phyloP scores from a whole-genome alignment of 2,329 filamentous ascomycete species.

The Xylariales sp. region DNA sequence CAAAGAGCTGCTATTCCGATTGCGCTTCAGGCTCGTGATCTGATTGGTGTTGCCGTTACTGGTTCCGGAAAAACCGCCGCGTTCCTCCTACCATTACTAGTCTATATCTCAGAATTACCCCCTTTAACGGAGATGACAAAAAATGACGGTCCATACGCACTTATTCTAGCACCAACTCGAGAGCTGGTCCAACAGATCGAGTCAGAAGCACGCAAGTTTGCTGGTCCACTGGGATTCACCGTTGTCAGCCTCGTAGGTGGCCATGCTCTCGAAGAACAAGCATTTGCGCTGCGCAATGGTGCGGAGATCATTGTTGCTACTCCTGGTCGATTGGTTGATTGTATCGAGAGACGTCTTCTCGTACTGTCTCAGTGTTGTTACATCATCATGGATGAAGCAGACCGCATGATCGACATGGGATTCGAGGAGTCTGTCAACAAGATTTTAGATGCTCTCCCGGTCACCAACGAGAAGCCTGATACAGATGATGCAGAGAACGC shows the following conservation, averaged over 20 bases:
- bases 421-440: conserved; percentile 98
- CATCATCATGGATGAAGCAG: conserved; percentile 98
- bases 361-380: conserved; percentile 97
- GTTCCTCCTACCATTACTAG: conserved; percentile 85
- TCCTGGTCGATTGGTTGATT: conserved; percentile 93
- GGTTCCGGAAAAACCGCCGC: conserved; percentile 98
- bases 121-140: conserved; percentile 80
- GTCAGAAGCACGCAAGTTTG: conserved; percentile 88
- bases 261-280: conserved; percentile 90
- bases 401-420: conserved; percentile 97
- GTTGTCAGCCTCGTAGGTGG: conserved; percentile 98
- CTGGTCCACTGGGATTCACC: conserved; percentile 82
- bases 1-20: conserved; percentile 95
- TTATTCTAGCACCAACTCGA: conserved; percentile 93
- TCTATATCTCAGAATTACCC: conserved; percentile 90
- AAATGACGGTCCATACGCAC: conserved; percentile 94
- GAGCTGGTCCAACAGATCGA: conserved; percentile 98
- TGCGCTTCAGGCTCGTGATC: conserved; percentile 82
- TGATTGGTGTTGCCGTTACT: conserved; percentile 97
- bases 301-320: conserved; percentile 99
- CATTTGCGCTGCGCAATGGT: conserved; percentile 82
- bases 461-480: conserved; percentile 92
- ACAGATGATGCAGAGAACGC: conserved; percentile 86
- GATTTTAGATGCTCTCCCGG: conserved; percentile 90
- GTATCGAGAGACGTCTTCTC: conserved; percentile 86